These are phyloP conservation scores for Ambrosiella xylebori DNA, from an alignment of 2,329 filamentous ascomycete species.

Conservation along the genomic window DNA sequence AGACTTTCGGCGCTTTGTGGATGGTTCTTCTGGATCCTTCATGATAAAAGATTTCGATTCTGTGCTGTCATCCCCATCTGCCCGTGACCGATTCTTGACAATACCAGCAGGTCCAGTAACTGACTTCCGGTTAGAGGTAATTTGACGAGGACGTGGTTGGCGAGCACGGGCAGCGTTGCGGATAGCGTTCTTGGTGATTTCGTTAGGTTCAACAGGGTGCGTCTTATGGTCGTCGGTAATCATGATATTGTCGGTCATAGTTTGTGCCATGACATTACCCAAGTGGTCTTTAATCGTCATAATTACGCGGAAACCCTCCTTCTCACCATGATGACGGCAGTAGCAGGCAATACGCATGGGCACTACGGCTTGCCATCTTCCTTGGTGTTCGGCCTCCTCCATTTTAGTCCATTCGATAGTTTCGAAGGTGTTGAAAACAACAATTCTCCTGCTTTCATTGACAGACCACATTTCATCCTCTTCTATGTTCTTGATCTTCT, in stretches of 20 bases:
- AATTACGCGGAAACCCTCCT: slow-evolving; percentile 75
- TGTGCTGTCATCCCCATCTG: slow-evolving; percentile 11
- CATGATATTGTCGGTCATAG: slow-evolving; percentile 76
- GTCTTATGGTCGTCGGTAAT: slow-evolving; percentile 98
- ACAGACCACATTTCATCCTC: slow-evolving; percentile 78
- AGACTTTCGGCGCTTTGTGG: slow-evolving; percentile 67
- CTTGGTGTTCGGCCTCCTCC: slow-evolving; percentile 29
- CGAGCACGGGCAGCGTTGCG: slow-evolving; percentile 20
- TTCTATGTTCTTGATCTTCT: slow-evolving; percentile 84
- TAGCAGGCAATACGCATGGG: slow-evolving; percentile 97
- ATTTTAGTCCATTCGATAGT: slow-evolving; percentile 62
- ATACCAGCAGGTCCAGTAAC: neutral
- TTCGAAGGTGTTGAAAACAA: slow-evolving; percentile 83
- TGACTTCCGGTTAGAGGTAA: slow-evolving; percentile 12
- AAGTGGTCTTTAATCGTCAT: slow-evolving; percentile 79
- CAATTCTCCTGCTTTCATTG: slow-evolving; percentile 63
- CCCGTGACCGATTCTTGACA: neutral
- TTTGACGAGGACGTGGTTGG: slow-evolving; percentile 17
- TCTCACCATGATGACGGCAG: slow-evolving; percentile 87
- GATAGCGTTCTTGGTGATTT: slow-evolving; percentile 6
- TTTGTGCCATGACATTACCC: slow-evolving; percentile 64
- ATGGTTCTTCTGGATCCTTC: slow-evolving; percentile 25
- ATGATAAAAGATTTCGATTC: neutral
- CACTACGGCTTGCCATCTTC: slow-evolving; percentile 60
- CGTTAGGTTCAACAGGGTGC: slow-evolving; percentile 24